Conservation (phyloP, 148 eudicot species). For the Euryodendron excelsum region DNA sequence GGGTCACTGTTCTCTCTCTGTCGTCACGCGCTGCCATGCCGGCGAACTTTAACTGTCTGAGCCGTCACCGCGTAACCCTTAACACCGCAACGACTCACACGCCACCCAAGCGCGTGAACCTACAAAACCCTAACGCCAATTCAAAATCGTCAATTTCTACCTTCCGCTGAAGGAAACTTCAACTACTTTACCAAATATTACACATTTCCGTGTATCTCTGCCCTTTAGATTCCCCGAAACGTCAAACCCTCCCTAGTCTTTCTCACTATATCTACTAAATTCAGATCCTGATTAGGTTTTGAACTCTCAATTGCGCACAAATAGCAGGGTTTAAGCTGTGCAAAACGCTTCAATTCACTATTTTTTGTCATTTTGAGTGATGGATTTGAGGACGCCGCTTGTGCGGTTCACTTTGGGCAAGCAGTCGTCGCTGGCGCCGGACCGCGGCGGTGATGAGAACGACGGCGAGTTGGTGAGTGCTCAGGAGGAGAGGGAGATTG, state of each 20-base stretch:
- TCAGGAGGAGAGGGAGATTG: constrained; percentile 24
- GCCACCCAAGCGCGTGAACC: not conserved
- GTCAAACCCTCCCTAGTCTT: not conserved
- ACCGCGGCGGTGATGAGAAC: constrained; percentile 21
- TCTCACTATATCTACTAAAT: not conserved
- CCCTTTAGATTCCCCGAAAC: not conserved
- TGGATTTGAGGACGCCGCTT: constrained; percentile 25
- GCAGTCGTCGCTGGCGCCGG: constrained; percentile 63
- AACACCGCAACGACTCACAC: not conserved
- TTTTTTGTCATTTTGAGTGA: not conserved
- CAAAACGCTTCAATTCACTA: not conserved
- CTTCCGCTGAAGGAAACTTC: not conserved
- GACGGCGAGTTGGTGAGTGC: constrained; percentile 16
- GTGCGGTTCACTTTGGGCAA: constrained; percentile 52
- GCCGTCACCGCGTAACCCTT: not conserved
- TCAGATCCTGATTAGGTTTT: not conserved
- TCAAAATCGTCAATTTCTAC: not conserved
- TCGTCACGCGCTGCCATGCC: too few species aligned
- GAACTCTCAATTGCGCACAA: not conserved
- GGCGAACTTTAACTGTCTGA: not conserved
- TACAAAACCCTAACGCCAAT: not conserved
- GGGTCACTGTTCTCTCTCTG: too few species aligned
- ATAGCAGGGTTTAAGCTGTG: not conserved
- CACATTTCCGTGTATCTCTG: not conserved
- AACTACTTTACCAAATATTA: not conserved